These are phyloP conservation scores for Quercus robur DNA, from an alignment of 306 rosid genomes.

Conservation along the genomic window DNA sequence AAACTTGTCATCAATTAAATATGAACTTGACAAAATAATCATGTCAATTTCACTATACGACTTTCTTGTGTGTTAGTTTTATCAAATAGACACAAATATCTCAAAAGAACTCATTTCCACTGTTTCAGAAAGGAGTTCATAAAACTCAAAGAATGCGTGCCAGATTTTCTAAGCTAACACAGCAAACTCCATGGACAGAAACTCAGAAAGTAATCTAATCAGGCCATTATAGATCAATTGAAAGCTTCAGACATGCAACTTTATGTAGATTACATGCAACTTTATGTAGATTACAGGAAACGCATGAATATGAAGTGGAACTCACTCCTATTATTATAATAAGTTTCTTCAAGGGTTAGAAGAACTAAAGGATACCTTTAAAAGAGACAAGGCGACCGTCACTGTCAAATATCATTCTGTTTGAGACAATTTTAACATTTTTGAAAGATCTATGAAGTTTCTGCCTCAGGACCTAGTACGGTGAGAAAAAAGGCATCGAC, in stretches of 20 bases:
- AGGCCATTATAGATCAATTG: background rate
- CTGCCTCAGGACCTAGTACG: slow-evolving; percentile 72
- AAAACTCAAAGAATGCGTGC: background rate
- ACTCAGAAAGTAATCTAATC: background rate
- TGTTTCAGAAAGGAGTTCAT: background rate
- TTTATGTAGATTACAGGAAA: background rate
- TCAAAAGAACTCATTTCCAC: background rate
- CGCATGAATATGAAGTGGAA: background rate
- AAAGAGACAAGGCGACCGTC: slow-evolving; percentile 62
- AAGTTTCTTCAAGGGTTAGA: background rate
- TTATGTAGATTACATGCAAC: background rate
- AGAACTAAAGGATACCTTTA: slow-evolving; percentile 58
- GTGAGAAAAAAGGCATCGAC: slow-evolving; percentile 7
- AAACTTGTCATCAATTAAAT: background rate
- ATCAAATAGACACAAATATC: background rate
- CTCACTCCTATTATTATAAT: background rate
- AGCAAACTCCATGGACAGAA: background rate
- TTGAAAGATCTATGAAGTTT: slow-evolving; percentile 76
- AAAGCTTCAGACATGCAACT: background rate
- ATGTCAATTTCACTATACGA: background rate
- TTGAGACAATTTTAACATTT: slow-evolving; percentile 80
- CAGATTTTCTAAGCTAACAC: background rate
- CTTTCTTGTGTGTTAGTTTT: background rate
- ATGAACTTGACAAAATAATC: background rate
- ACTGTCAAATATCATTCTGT: slow-evolving; percentile 76